Evolutionary conservation across 169 alveolate species (phyloP).

Genomic region (Ichthyophthirius multifiliis): DNA sequence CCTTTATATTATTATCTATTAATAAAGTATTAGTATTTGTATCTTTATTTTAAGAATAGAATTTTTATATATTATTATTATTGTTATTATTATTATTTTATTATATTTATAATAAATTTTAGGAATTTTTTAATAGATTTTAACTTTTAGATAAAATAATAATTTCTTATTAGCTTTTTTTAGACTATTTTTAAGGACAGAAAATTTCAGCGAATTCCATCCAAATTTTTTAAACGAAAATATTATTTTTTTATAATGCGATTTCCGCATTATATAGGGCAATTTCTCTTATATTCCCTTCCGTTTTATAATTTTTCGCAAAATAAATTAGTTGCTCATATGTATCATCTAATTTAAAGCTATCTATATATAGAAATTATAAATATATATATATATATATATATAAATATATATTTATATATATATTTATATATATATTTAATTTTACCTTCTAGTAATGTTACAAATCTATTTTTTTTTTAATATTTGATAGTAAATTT

Average conservation of each 20-base stretch:
- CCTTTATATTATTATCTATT: background rate
- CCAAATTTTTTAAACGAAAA: background rate
- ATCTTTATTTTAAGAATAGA: background rate
- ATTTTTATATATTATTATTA: background rate
- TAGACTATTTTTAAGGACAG: too few species aligned
- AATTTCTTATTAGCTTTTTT: too few species aligned
- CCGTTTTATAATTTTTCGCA: background rate
- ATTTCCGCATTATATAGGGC: background rate
- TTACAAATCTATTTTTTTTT: too few species aligned
- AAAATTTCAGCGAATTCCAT: background rate
- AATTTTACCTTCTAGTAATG: background rate
- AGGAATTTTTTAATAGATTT: background rate
- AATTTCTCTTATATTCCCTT: background rate
- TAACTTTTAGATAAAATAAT: too few species aligned
- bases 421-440: background rate
- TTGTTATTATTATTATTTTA: background rate
- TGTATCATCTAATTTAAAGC: background rate
- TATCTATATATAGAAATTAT: background rate
- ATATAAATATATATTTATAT: background rate
- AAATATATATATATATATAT: background rate
- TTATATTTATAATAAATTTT: background rate
- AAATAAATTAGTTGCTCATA: background rate
- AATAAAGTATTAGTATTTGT: background rate
- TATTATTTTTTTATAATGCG: background rate
- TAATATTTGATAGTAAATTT: too few species aligned